A percentile compares a stretch with the other conserved stretches of the same genome.
These are phyloP conservation scores for Candida albicans DNA, from an alignment of 1,139 yeast species.

Conservation along the genomic window DNA sequence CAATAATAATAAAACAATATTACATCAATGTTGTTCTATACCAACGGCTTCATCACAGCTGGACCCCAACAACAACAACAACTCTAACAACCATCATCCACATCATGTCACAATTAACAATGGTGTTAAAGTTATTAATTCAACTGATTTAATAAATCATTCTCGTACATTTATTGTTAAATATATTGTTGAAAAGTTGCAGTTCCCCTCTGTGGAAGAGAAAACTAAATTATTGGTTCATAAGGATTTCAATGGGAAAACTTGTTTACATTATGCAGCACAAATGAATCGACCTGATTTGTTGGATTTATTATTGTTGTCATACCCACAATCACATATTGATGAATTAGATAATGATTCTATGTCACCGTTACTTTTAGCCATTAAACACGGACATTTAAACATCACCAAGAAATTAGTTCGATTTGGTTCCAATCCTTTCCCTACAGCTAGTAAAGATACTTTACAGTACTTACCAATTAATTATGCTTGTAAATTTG, in stretches of 20 bases:
- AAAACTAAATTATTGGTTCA: conserved; percentile 31
- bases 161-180: conserved; percentile 41
- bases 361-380: conserved; percentile 76
- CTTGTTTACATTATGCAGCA: conserved; percentile 87
- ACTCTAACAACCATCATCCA: conserved; percentile 12
- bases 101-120: conserved; percentile 42
- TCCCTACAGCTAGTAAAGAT: conserved; percentile 51
- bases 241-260: conserved; percentile 71
- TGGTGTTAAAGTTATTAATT: conserved; percentile 45
- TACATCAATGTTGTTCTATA: conserved; percentile 50
- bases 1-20: conserved; percentile 40
- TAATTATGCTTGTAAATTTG: conserved; percentile 86
- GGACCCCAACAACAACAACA: conserved; percentile 12
- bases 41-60: conserved; percentile 35
- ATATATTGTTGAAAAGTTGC: conserved; percentile 29
- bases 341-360: conserved; percentile 69
- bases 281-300: conserved; percentile 63
- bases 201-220: conserved; percentile 14
- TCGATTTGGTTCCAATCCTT: conserved; percentile 54
- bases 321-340: conserved; percentile 37
- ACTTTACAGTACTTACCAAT: conserved; percentile 73
- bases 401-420: conserved; percentile 47
- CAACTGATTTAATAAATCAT: conserved; percentile 44
- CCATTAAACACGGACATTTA: conserved; percentile 70
- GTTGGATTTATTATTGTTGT: conserved; percentile 43